Percentiles rank a stretch among this genome's conserved stretches.
phyloP scores from a whole-genome alignment of 148 eudicot genomes.

The Oxyria digyna region DNA sequence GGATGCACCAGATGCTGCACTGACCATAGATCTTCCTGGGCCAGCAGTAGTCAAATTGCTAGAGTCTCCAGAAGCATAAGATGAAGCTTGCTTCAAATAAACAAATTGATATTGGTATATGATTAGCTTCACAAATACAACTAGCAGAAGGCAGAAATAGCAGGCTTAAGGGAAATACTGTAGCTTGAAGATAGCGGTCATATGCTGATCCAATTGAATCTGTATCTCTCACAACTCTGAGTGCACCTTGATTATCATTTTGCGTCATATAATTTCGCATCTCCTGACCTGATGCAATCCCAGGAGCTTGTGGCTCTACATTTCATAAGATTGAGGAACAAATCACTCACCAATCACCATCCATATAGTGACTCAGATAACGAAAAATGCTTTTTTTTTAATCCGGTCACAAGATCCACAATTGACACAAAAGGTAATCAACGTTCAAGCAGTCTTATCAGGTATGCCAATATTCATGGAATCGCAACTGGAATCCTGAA shows the following conservation, averaged over 20 bases:
- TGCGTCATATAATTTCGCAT: constrained; percentile 27
- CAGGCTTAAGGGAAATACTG: constrained; percentile 13
- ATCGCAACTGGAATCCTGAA: neutral
- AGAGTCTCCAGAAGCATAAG: constrained; percentile 29
- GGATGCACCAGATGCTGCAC: constrained; percentile 18
- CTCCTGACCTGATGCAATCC: constrained; percentile 24
- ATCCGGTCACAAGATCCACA: neutral
- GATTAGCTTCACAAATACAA: constrained; percentile 1
- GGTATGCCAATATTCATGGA: neutral
- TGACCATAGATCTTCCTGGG: constrained; percentile 29
- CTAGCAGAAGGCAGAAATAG: neutral
- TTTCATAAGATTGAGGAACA: neutral
- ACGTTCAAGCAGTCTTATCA: neutral
- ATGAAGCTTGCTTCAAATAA: constrained; percentile 31
- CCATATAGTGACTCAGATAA: neutral
- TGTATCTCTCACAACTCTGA: constrained; percentile 34
- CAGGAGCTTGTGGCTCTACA: constrained; percentile 33
- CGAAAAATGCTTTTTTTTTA: neutral
- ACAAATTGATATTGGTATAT: neutral
- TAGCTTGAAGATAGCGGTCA: constrained; percentile 53
- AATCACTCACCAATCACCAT: neutral
- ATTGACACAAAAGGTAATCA: neutral
- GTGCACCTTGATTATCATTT: constrained; percentile 32
- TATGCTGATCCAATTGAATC: constrained; percentile 48
- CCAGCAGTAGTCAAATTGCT: constrained; percentile 23